A percentile compares a stretch with the other conserved stretches of the same genome.
phyloP scores from a whole-genome alignment of 768 basidiomycete genomes.

The Pleurotus sapidus region DNA sequence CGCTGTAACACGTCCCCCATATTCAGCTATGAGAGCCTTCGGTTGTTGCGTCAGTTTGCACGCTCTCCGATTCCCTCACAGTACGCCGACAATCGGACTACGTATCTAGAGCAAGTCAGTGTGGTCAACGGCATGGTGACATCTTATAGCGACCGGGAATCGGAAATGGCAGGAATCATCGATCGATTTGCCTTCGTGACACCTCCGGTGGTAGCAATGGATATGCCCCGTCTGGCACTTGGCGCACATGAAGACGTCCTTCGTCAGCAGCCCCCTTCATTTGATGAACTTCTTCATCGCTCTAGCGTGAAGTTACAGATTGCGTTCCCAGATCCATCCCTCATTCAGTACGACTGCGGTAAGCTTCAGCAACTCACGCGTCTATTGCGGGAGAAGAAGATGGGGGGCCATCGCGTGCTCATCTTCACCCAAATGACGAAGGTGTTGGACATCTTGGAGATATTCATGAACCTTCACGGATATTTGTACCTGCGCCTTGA shows the following conservation, averaged over 20 bases:
- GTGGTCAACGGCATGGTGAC: slow-evolving; percentile 49
- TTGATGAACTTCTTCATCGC: slow-evolving; percentile 70
- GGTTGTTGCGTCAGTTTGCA: slow-evolving; percentile 32
- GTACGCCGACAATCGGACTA: slow-evolving; percentile 31
- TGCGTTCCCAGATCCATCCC: slow-evolving; percentile 86
- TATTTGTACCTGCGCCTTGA: slow-evolving; percentile 93
- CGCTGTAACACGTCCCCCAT: slow-evolving; percentile 57
- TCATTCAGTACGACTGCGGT: slow-evolving; percentile 94
- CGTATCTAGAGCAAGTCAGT: slow-evolving; percentile 41
- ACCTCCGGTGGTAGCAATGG: slow-evolving; percentile 71
- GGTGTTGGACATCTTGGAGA: slow-evolving; percentile 91
- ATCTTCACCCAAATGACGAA: slow-evolving; percentile 98
- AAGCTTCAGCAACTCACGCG: slow-evolving; percentile 85
- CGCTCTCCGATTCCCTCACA: slow-evolving; percentile 52
- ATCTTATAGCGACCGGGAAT: slow-evolving; percentile 60
- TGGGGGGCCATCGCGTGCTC: slow-evolving; percentile 83
- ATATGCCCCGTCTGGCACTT: slow-evolving; percentile 66
- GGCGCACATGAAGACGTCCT: slow-evolving; percentile 31
- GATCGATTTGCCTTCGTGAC: slow-evolving; percentile 80
- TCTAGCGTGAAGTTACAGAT: slow-evolving; percentile 84
- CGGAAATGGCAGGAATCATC: slow-evolving; percentile 49
- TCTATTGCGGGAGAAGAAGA: slow-evolving; percentile 80
- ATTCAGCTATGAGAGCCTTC: slow-evolving; percentile 45
- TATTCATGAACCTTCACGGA: slow-evolving; percentile 89
- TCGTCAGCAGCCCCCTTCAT: slow-evolving; percentile 35